These are phyloP conservation scores for Lachnellula hyalina DNA, from an alignment of 2,329 filamentous ascomycete species.

Conservation along the genomic window DNA sequence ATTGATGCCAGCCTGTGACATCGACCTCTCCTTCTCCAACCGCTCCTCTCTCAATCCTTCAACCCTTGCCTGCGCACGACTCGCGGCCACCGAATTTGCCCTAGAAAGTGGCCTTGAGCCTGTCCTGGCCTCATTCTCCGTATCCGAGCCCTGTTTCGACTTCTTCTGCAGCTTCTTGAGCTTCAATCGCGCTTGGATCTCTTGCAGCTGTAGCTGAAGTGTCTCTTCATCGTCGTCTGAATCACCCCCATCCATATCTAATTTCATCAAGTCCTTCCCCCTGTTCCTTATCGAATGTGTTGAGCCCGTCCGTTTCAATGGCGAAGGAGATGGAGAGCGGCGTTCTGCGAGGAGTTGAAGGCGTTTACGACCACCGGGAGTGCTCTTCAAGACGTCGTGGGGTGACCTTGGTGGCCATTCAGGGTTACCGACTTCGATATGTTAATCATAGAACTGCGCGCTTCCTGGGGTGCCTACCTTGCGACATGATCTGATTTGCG, in stretches of 20 bases:
- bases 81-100: conserved; percentile 23
- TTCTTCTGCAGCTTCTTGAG: conserved; percentile 79
- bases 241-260: conserved; percentile 31
- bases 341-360: conserved; percentile 63
- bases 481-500: conserved; percentile 20
- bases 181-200: conserved; percentile 82
- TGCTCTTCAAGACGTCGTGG: conserved; percentile 57
- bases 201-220: conserved; percentile 76
- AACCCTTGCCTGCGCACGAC: conserved; percentile 24
- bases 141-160: conserved; percentile 32
- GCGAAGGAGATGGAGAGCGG: conserved; percentile 64
- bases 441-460: conserved; percentile 6
- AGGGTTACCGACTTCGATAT: conserved; percentile 31
- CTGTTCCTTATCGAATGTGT: conserved; percentile 16
- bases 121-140: conserved; percentile 19
- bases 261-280: conserved; percentile 17
- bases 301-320: conserved; percentile 42
- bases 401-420: conserved; percentile 66
- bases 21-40: conserved; percentile 25
- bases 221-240: conserved; percentile 72
- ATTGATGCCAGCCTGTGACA: conserved; percentile 48
- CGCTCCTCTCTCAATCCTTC: conserved; percentile 20
- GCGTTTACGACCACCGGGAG: conserved; percentile 74
- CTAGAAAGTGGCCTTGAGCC: conserved; percentile 15
- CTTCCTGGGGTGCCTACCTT: conserved; percentile 20